phyloP scores from a whole-genome alignment of 2,329 filamentous ascomycete species.

The Mycosphaerella sp. region DNA sequence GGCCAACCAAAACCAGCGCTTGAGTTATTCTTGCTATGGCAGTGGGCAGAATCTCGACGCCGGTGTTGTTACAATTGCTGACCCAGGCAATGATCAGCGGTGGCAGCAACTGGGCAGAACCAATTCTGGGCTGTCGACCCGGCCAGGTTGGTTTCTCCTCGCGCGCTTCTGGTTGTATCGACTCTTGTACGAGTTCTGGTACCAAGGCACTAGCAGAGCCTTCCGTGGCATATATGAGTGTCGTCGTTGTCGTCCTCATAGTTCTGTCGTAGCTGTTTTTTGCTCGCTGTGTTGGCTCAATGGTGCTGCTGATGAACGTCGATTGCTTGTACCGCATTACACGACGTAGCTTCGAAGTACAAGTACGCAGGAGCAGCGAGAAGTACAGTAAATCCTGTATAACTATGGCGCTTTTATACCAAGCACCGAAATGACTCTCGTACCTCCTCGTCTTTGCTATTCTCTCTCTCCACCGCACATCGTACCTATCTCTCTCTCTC shows the following conservation, averaged over 20 bases:
- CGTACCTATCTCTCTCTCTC: too few species aligned
- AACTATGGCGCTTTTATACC: too few species aligned
- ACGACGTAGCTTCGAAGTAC: too few species aligned
- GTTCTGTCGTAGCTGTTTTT: not conserved
- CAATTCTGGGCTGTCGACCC: constrained; percentile 2
- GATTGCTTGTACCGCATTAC: too few species aligned
- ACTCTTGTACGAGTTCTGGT: not conserved
- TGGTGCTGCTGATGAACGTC: not conserved
- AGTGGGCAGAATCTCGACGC: constrained; percentile 1
- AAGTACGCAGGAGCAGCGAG: too few species aligned
- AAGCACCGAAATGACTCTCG: too few species aligned
- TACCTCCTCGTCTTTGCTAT: too few species aligned
- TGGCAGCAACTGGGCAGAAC: constrained; percentile 1
- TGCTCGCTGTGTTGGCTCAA: not conserved
- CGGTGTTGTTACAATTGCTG: constrained; percentile 7
- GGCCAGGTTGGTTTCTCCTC: not conserved
- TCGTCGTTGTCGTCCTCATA: not conserved
- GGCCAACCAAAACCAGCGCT: not conserved
- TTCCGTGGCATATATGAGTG: not conserved
- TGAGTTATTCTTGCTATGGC: constrained; percentile 2
- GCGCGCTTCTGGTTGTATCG: not conserved
- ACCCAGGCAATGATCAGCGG: constrained; percentile 8
- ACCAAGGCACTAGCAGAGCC: not conserved
- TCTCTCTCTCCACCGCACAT: too few species aligned
- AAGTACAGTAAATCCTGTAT: too few species aligned